A percentile compares a stretch with the other conserved stretches of the same genome.
phyloP scores from a whole-genome alignment of 345 rosid species.

The Eucalyptus erythrocorys region DNA sequence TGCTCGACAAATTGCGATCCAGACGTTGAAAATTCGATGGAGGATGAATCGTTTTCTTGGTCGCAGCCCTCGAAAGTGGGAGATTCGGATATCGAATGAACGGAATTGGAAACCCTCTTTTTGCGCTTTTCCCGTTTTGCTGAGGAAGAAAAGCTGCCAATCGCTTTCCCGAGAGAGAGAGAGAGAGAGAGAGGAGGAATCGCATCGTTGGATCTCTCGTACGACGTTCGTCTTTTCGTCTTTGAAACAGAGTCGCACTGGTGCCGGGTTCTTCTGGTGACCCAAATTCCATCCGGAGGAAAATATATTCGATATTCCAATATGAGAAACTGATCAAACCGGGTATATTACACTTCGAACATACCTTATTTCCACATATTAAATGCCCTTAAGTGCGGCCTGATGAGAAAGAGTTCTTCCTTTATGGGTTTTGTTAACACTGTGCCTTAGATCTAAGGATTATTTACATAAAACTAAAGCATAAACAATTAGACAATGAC shows the following conservation, averaged over 20 bases:
- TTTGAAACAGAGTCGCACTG: background rate
- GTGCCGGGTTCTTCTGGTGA: background rate
- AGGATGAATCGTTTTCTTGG: background rate
- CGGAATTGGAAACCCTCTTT: background rate
- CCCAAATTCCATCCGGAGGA: background rate
- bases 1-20: background rate
- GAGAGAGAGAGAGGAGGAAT: background rate
- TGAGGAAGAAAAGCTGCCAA: background rate
- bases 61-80: background rate
- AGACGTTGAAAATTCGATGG: background rate
- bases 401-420: fast-evolving
- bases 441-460: too few species aligned
- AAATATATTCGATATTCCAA: too few species aligned
- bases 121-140: background rate
- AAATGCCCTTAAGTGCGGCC: too few species aligned
- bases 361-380: too few species aligned
- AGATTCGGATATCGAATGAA: background rate
- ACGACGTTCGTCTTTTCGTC: background rate
- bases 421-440: too few species aligned
- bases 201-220: background rate
- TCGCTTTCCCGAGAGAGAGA: background rate
- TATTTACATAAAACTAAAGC: too few species aligned
- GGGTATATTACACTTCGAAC: too few species aligned
- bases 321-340: too few species aligned
- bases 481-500: too few species aligned